These are phyloP conservation scores for Pleurotus citrinopileatus DNA, from an alignment of 768 basidiomycete species.

Conservation along the genomic window DNA sequence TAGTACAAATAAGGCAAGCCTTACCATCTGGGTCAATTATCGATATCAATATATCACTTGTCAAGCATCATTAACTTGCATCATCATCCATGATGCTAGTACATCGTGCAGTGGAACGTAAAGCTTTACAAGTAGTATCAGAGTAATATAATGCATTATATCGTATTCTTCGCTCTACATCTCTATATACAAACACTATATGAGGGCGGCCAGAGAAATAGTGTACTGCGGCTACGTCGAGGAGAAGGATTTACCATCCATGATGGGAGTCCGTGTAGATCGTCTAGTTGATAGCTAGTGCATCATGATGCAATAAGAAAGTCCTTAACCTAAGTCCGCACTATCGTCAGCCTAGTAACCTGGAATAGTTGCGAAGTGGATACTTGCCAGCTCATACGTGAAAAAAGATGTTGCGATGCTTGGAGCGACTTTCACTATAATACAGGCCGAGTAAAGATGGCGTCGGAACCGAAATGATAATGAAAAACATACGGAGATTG, in stretches of 20 bases:
- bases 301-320: constrained; percentile 36
- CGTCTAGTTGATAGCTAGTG: neutral
- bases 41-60: neutral
- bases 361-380: neutral
- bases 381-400: constrained; percentile 66
- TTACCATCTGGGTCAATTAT: neutral
- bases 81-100: too few species aligned
- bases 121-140: neutral
- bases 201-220: neutral
- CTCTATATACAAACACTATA: neutral
- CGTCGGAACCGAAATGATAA: constrained; percentile 7
- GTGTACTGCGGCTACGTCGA: neutral
- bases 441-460: constrained; percentile 9
- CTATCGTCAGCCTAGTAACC: neutral
- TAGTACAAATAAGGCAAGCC: neutral
- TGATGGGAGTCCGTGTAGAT: neutral
- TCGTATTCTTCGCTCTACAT: neutral
- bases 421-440: constrained; percentile 83
- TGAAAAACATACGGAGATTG: constrained; percentile 65
- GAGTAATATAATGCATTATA: neutral
- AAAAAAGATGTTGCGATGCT: constrained; percentile 87
- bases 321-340: constrained; percentile 21
- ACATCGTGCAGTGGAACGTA: too few species aligned
- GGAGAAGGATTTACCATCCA: neutral
- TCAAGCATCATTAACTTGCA: neutral